Conservation (phyloP, 2,329 filamentous ascomycete genomes). For the Fusarium sp. region DNA sequence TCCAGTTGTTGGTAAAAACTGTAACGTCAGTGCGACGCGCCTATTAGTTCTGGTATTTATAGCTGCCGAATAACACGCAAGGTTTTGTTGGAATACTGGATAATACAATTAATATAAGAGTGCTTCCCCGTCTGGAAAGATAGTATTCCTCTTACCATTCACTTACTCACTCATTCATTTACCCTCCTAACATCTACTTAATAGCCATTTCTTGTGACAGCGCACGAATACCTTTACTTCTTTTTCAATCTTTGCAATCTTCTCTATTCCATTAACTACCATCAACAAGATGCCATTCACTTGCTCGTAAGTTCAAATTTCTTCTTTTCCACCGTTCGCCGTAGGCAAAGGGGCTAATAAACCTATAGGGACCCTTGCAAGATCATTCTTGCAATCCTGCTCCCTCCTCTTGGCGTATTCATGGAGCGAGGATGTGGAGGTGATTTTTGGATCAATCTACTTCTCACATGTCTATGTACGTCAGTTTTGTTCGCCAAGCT, state of each 20-base stretch:
- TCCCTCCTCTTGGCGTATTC: background rate
- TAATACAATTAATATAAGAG: too few species aligned
- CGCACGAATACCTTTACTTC: background rate
- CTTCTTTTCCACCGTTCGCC: background rate
- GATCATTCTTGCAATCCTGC: background rate
- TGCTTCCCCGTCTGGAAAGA: background rate
- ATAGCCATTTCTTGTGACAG: too few species aligned
- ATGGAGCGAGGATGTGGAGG: background rate
- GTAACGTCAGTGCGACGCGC: too few species aligned
- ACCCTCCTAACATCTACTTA: background rate
- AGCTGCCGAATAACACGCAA: too few species aligned
- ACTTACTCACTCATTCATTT: background rate
- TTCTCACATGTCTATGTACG: slow-evolving; percentile 1
- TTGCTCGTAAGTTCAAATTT: background rate
- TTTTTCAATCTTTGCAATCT: background rate
- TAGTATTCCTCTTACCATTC: background rate
- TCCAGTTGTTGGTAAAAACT: background rate
- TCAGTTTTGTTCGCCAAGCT: too few species aligned
- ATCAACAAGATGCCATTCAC: background rate
- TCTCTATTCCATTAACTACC: background rate
- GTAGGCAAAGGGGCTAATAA: background rate
- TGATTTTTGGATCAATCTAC: slow-evolving; percentile 1
- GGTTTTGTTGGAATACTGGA: too few species aligned
- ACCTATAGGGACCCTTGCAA: background rate
- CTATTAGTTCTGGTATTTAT: too few species aligned